These are phyloP conservation scores for Trichoderma arundinaceum DNA, from an alignment of 2,329 filamentous ascomycete genomes.

Conservation along the genomic window DNA sequence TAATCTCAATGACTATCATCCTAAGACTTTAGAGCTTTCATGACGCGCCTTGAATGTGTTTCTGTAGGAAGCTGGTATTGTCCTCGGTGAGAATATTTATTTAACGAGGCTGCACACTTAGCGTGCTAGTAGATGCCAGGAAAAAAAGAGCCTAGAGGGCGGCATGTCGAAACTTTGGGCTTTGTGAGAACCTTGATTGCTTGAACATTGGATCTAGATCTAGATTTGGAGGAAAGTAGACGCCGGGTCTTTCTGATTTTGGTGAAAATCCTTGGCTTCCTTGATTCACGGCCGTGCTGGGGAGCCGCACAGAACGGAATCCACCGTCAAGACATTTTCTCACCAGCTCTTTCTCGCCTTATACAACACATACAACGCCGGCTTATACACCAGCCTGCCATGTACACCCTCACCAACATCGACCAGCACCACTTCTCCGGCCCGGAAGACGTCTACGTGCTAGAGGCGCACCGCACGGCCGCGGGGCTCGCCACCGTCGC, in stretches of 20 bases:
- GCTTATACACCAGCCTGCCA: slow-evolving; percentile 26
- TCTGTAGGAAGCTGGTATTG: neutral
- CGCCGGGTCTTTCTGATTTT: neutral
- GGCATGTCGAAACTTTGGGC: neutral
- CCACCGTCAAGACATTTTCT: too few species aligned
- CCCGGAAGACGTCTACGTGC: slow-evolving; percentile 58
- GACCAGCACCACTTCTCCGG: slow-evolving; percentile 42
- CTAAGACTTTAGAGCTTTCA: neutral
- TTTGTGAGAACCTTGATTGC: neutral
- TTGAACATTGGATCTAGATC: neutral
- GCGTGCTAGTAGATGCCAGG: neutral
- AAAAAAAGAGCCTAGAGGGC: slow-evolving; percentile 9
- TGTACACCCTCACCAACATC: slow-evolving; percentile 46
- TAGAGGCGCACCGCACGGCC: slow-evolving; percentile 60
- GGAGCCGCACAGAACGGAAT: neutral
- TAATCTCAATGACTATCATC: neutral
- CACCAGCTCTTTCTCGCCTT: too few species aligned
- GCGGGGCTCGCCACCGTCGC: slow-evolving; percentile 65
- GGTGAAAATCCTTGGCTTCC: neutral
- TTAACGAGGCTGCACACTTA: slow-evolving; percentile 40
- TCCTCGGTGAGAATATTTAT: slow-evolving; percentile 36
- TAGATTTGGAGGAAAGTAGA: neutral
- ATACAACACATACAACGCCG: neutral
- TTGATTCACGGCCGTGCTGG: neutral
- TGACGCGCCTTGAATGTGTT: neutral